These are phyloP conservation scores for Protomyces inouyei DNA, from an alignment of 1,139 yeast genomes.

Conservation along the genomic window DNA sequence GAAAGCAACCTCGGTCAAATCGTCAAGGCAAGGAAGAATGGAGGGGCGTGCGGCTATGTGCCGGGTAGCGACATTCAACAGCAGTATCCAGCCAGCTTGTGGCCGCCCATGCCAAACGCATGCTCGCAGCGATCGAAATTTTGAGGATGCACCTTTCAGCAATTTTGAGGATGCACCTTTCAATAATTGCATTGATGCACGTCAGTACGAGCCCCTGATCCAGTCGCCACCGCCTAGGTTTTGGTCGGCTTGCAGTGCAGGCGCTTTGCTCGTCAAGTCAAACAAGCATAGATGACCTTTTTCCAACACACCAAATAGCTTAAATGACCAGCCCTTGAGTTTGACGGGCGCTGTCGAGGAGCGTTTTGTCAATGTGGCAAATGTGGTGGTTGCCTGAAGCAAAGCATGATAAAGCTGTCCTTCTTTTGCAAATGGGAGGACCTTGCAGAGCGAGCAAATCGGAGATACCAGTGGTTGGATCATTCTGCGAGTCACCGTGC, in stretches of 20 bases:
- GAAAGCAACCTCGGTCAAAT: neutral
- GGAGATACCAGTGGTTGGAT: conserved; percentile 43
- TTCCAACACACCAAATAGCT: conserved; percentile 39
- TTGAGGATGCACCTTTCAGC: no score
- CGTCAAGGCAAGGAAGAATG: neutral
- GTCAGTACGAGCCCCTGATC: conserved; percentile 40
- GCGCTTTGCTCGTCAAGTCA: conserved; percentile 34
- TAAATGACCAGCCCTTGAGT: conserved; percentile 36
- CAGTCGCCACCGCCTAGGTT: conserved; percentile 63
- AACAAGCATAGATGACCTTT: conserved; percentile 40
- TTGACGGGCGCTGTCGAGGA: conserved; percentile 26
- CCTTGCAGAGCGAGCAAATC: conserved; percentile 61
- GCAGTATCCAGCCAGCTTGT: no score
- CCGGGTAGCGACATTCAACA: neutral
- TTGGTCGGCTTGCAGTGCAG: conserved; percentile 18
- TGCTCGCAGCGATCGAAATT: no score
- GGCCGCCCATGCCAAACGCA: no score
- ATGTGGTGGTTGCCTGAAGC: conserved; percentile 38
- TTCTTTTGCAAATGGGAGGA: conserved; percentile 72
- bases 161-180: no score
- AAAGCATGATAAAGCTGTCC: conserved; percentile 57
- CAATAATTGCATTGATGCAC: no score
- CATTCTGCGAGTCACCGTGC: neutral
- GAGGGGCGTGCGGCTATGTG: neutral
- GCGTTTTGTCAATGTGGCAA: neutral